Evolutionary conservation across 345 rosid genomes (phyloP), one percentile per base, ranked within the genome.

Genomic region (Hibiscus syriacus): DNA sequence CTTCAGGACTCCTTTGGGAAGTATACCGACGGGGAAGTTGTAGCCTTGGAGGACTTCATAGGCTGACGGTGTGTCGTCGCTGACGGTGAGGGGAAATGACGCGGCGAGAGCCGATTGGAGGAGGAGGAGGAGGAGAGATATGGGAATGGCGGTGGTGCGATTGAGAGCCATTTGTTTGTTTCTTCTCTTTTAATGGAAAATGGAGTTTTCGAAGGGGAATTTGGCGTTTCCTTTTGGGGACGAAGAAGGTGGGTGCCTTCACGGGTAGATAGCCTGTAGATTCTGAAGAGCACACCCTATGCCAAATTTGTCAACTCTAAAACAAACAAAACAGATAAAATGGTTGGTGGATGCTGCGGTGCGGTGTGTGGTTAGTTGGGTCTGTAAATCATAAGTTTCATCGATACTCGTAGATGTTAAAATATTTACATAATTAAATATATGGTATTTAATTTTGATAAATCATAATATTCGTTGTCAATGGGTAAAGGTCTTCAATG

Each of bases 21-120:
- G 90, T 67, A 95, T 65, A 46, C 99, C 99, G 25, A 46, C 58
- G 0, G 99, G 98, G 73, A 95, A 92, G 79, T 88, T 80, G 81
- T 67, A 92, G 70, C 76, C 77, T 36, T 76, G 75, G 58, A 95
- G 84, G 70, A 82, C 20, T 19, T 93, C 94, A 74, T 95, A 95
- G 0, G 86, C 90, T n/a, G 92, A 60, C 23, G 61, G 81, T 1
- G 67, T 9, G 25, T 80, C 85, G 48, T 55, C 69, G 41, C 50
- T 16, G 34, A 30, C 23, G 70, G 67, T n/a, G 26, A 29, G 25
- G 67, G 74, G 9, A 1, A 79, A 58, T 6, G 82, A 55, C n/a
- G 80, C 25, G 68, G 70, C 74, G 49, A 71, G 54, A 11, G 58
- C 13, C 8, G 65, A 59, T 14, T 3, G 48, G 52, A 70, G 23